Evolutionary conservation across 768 basidiomycete species (phyloP).

Genomic region (Lentinula guzmanii): DNA sequence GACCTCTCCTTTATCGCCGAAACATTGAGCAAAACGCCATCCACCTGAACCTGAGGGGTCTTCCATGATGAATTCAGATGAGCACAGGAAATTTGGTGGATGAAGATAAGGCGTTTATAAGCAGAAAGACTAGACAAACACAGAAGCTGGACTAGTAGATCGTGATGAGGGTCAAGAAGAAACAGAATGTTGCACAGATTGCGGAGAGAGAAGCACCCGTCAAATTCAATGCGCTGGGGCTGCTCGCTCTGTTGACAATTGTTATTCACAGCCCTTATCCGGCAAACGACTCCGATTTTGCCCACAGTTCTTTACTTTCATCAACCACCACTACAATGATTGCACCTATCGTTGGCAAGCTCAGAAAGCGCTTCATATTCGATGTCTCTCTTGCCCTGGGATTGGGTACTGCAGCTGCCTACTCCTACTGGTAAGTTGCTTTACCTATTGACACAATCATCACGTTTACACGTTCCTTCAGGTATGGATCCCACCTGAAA

Average conservation of each 20-base stretch:
- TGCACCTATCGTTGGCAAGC: constrained; percentile 88
- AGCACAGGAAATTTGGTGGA: not conserved
- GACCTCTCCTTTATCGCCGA: constrained; percentile 99
- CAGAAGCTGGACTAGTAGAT: not conserved
- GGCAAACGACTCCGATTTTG: constrained; percentile 15
- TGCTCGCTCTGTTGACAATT: constrained; percentile 1
- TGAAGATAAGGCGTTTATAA: not conserved
- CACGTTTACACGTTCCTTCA: constrained; percentile 27
- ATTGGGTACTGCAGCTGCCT: constrained; percentile 69
- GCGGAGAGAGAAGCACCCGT: not conserved
- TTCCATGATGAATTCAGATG: constrained; percentile 39
- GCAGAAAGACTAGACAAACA: not conserved
- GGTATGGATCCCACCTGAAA: constrained; percentile 83
- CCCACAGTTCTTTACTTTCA: constrained; percentile 9
- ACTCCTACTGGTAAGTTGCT: constrained; percentile 73
- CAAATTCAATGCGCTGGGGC: not conserved
- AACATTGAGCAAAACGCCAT: constrained; percentile 99
- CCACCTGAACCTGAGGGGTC: constrained; percentile 82
- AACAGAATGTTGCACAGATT: constrained; percentile 7
- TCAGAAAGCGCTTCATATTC: constrained; percentile 89
- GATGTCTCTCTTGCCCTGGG: constrained; percentile 73
- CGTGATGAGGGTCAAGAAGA: constrained; percentile 4
- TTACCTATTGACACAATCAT: constrained; percentile 11
- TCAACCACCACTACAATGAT: constrained; percentile 52
- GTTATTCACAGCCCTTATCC: constrained; percentile 20